Evolutionary conservation across 1,139 yeast species (phyloP).

Genomic region (Hansenula lynferdii): DNA sequence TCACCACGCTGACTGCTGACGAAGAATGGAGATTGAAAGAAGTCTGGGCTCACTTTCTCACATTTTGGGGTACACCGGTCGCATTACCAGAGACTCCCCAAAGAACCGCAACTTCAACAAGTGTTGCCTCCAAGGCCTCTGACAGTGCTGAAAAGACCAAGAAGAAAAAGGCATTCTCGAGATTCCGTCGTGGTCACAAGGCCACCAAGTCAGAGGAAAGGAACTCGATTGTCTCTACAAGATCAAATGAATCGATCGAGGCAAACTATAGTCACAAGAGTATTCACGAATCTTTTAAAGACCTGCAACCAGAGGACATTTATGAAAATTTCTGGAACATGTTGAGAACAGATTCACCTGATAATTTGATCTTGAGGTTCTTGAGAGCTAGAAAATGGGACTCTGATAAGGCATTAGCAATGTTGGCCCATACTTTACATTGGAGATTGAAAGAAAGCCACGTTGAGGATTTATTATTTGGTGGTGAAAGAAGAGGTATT

Average conservation of each 20-base stretch:
- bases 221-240: slow-evolving; percentile 18
- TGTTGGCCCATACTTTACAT: slow-evolving; percentile 60
- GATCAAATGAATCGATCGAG: slow-evolving; percentile 25
- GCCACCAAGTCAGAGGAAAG: slow-evolving; percentile 9
- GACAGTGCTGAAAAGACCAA: slow-evolving; percentile 16
- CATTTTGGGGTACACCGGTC: slow-evolving; percentile 55
- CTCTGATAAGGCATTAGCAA: slow-evolving; percentile 52
- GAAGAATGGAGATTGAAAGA: slow-evolving; percentile 71
- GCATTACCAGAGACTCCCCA: slow-evolving; percentile 26
- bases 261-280: slow-evolving; percentile 21
- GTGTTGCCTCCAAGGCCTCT: slow-evolving; percentile 17
- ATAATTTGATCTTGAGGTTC: slow-evolving; percentile 60
- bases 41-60: slow-evolving; percentile 64
- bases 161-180: slow-evolving; percentile 20
- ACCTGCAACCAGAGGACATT: slow-evolving; percentile 38
- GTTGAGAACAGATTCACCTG: slow-evolving; percentile 66
- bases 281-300: slow-evolving; percentile 33
- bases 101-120: slow-evolving; percentile 13
- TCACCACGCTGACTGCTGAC: slow-evolving; percentile 51
- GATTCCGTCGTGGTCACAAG: slow-evolving; percentile 20
- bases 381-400: slow-evolving; percentile 75
- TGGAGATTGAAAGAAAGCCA: slow-evolving; percentile 62
- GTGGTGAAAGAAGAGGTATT: slow-evolving; percentile 51
- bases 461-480: slow-evolving; percentile 51
- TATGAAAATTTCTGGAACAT: slow-evolving; percentile 48